Evolutionary conservation across 1,284 basidiomycete genomes (phyloP).

Genomic region (Ganoderma resinaceum): DNA sequence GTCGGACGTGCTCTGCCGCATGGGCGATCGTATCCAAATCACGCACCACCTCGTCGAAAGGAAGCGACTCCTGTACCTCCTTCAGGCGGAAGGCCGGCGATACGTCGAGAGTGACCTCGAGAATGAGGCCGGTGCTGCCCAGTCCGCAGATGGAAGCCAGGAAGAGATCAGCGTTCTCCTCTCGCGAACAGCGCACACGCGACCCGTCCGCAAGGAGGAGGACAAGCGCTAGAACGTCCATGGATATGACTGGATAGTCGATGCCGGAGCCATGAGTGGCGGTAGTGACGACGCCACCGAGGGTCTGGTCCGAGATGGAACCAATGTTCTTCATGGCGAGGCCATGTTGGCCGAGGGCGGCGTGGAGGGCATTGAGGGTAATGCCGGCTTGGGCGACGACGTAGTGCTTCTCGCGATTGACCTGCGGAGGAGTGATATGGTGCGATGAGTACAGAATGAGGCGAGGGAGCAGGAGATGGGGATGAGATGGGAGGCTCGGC

Average conservation of each 20-base stretch:
- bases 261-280: slow-evolving; percentile 95
- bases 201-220: slow-evolving; percentile 80
- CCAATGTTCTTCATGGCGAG: slow-evolving; percentile 94
- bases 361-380: slow-evolving; percentile 76
- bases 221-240: slow-evolving; percentile 78
- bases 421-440: slow-evolving; percentile 49
- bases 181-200: slow-evolving; percentile 71
- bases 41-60: slow-evolving; percentile 70
- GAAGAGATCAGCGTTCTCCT: slow-evolving; percentile 81
- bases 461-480: neutral
- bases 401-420: slow-evolving; percentile 74
- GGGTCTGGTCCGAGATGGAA: slow-evolving; percentile 96
- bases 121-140: slow-evolving; percentile 92
- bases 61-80: slow-evolving; percentile 75
- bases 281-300: slow-evolving; percentile 94
- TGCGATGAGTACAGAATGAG: slow-evolving; percentile 14
- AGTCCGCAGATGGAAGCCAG: slow-evolving; percentile 92
- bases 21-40: slow-evolving; percentile 63
- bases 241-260: slow-evolving; percentile 83
- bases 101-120: slow-evolving; percentile 81
- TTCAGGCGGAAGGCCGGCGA: slow-evolving; percentile 86
- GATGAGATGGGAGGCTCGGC: slow-evolving; percentile 10
- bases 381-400: slow-evolving; percentile 84
- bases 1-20: slow-evolving; percentile 86
- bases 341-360: slow-evolving; percentile 67